These are phyloP conservation scores for Teunomyces lycoperdinae DNA, from an alignment of 805 yeast genomes.

Conservation along the genomic window DNA sequence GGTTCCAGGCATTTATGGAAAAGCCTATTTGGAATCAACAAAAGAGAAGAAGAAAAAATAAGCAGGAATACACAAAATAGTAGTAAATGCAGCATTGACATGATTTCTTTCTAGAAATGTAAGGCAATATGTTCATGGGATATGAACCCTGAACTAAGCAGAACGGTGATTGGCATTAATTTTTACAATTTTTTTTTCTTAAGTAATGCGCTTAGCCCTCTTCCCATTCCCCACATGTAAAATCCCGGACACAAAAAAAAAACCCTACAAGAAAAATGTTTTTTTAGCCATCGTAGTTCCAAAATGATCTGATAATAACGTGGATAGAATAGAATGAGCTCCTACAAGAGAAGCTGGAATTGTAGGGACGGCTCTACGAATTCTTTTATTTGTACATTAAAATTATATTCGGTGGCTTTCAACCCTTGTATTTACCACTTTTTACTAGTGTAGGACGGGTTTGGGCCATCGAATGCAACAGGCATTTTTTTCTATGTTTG, in stretches of 20 bases:
- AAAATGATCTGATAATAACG: constrained; percentile 1
- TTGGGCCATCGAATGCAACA: neutral
- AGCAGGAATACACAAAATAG: neutral
- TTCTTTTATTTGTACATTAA: too few relatives aligned
- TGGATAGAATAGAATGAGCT: neutral
- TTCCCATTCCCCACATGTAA: neutral
- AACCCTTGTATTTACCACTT: neutral
- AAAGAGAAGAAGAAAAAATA: neutral
- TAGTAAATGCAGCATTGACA: neutral
- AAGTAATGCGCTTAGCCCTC: neutral
- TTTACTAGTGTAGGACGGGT: neutral
- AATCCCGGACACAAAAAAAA: neutral
- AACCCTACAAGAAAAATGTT: neutral
- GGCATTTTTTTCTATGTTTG: neutral
- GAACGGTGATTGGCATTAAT: neutral
- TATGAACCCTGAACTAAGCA: neutral
- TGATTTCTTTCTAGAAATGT: neutral
- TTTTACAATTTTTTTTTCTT: neutral
- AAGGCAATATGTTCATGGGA: neutral
- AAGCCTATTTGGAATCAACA: neutral
- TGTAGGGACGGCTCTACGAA: too few relatives aligned
- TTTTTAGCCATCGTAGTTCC: constrained; percentile 1
- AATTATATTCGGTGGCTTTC: too few relatives aligned
- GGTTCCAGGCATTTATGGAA: neutral
- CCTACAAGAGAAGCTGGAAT: neutral